phyloP scores from a whole-genome alignment of 352 stramenopile genomes.

The Globisporangium spinosum region DNA sequence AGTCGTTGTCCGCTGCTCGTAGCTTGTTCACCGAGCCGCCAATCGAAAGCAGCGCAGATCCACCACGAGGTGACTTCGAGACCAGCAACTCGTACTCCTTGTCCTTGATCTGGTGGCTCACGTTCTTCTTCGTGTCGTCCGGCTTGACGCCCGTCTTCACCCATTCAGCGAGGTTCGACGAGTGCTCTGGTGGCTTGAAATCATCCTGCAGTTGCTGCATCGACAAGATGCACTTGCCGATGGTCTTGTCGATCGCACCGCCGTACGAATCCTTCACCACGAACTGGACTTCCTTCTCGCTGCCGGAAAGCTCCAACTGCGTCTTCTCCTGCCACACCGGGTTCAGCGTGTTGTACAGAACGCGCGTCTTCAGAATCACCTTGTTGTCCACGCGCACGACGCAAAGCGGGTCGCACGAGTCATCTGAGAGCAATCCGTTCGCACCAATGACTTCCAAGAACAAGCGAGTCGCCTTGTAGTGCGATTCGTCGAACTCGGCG shows the following conservation, averaged over 20 bases:
- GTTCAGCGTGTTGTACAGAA: conserved; percentile 87
- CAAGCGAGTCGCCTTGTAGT: conserved; percentile 59
- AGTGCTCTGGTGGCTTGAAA: conserved; percentile 69
- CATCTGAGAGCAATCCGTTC: conserved; percentile 65
- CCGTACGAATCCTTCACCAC: conserved; percentile 86
- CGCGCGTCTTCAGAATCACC: conserved; percentile 61
- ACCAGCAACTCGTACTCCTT: conserved; percentile 73
- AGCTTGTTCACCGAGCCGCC: conserved; percentile 22
- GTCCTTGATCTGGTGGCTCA: conserved; percentile 70
- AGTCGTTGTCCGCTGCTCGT: conserved; percentile 38
- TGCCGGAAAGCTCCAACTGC: conserved; percentile 47
- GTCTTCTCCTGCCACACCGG: conserved; percentile 78
- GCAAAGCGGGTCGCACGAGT: conserved; percentile 75
- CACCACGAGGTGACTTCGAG: conserved; percentile 39
- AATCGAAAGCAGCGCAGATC: conserved; percentile 23
- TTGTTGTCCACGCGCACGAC: conserved; percentile 70
- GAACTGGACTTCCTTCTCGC: conserved; percentile 62
- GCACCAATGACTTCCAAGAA: conserved; percentile 68
- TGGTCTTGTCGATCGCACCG: conserved; percentile 68
- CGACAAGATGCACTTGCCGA: conserved; percentile 72
- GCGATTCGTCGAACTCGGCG: conserved; percentile 53
- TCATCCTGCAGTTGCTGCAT: conserved; percentile 74
- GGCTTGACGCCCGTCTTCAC: conserved; percentile 77
- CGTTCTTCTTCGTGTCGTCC: conserved; percentile 77
- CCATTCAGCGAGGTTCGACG: conserved; percentile 75